Percentiles rank a stretch among this genome's conserved stretches.
These are phyloP conservation scores for Yarrowia porcina DNA, from an alignment of 805 yeast genomes.

Conservation along the genomic window DNA sequence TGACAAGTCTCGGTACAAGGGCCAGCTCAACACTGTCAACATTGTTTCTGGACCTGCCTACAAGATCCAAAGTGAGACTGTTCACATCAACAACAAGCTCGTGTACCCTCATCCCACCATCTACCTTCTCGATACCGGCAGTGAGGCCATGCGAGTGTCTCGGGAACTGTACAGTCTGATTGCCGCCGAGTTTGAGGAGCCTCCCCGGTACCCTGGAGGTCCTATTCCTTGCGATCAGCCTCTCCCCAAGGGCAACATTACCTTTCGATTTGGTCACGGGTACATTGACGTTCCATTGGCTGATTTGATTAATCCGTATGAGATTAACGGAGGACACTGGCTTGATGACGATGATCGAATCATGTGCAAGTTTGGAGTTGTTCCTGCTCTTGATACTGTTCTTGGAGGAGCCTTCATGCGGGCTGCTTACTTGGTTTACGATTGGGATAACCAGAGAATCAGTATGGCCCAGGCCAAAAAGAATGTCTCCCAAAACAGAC, in stretches of 20 bases:
- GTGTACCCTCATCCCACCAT: neutral
- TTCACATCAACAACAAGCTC: neutral
- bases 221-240: neutral
- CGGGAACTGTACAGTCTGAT: neutral
- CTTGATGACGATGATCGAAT: neutral
- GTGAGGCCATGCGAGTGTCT: neutral
- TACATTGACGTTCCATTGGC: neutral
- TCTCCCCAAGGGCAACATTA: neutral
- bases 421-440: neutral
- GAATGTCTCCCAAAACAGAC: neutral
- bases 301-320: neutral
- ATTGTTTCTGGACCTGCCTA: neutral
- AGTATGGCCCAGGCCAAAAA: slow-evolving; percentile 7
- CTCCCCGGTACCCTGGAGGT: neutral
- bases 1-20: neutral
- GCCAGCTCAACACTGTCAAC: neutral
- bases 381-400: neutral
- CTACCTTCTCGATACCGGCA: neutral
- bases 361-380: neutral
- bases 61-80: neutral
- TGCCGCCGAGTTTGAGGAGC: neutral
- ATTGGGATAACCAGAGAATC: neutral
- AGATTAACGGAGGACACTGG: neutral
- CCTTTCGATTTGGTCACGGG: neutral
- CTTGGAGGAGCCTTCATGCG: neutral